Base-by-base conservation (phyloP, 441 rosid genomes). In the Erysimum pusillum region DNA sequence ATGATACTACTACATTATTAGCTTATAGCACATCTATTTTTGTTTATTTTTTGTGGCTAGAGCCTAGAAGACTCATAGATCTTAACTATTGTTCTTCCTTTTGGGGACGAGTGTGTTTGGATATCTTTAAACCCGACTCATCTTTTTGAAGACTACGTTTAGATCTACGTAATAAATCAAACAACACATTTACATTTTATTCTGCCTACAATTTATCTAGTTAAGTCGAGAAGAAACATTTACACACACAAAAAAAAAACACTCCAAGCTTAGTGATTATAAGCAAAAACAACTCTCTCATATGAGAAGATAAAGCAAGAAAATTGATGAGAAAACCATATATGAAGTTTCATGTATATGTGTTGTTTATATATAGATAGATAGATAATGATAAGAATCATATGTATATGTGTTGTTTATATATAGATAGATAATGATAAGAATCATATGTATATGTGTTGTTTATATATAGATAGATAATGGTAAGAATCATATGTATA, bases 1-100 rank as follows among this genome's bases (percentile, higher is more conserved):
- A 46, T 45, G 39, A 65, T 41, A 35, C 10, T 45, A 46, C n/a
- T 46, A 58, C 67, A 75, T 48, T 58, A 48, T 75, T 67, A 63
- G 56, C 36, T 73, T 53, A 46, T 9, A 44, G 28, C 20, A 53
- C 42, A 62, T 39, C 18, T 36, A 11, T 7, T 7, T 22, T 7
- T 53, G 9, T 51, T 53, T 39, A 42, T 22, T 39, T 56, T 28
- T 3, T 42, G 41, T 67, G 54, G 78, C 45, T 59, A 48, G 17
- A 53, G 54, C 73, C 53, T 59, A 48, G 17, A 53, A 56, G 4
- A 49, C 68, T 67, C 45, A 32, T 67, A 28, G n/a, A 6, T 25
- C 32, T 75, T 15, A 44, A 36, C 58, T 36, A 28, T 67, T 38
- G 36, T 59, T 58, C 32, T n/a, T 48, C 36, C n/a, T 66, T 35